phyloP scores from a whole-genome alignment of 2,329 filamentous ascomycete genomes.

The Apiospora kogelbergensis region DNA sequence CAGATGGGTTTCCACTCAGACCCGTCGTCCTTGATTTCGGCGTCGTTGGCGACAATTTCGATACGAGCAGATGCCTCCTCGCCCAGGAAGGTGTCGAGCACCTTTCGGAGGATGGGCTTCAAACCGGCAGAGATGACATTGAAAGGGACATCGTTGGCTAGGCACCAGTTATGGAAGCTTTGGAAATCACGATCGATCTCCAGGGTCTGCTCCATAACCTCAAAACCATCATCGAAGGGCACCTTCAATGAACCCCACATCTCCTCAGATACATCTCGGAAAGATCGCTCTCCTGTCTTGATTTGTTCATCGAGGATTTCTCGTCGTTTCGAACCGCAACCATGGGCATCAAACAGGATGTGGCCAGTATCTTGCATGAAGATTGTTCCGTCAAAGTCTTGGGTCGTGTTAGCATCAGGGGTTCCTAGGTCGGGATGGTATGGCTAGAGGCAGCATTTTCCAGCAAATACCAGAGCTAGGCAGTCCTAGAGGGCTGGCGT shows the following conservation, averaged over 20 bases:
- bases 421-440: neutral
- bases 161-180: constrained; percentile 64
- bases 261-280: constrained; percentile 69
- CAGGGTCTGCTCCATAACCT: constrained; percentile 60
- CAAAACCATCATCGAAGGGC: constrained; percentile 67
- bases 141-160: constrained; percentile 63
- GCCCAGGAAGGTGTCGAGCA: constrained; percentile 65
- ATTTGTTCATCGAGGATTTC: constrained; percentile 62
- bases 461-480: neutral
- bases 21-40: constrained; percentile 57
- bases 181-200: constrained; percentile 65
- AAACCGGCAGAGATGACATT: constrained; percentile 69
- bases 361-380: constrained; percentile 72
- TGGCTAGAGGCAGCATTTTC: neutral
- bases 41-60: constrained; percentile 69
- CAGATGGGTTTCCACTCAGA: constrained; percentile 65
- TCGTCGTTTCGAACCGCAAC: constrained; percentile 58
- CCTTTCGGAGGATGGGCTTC: constrained; percentile 61
- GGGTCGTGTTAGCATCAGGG: constrained; percentile 16
- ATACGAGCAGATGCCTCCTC: constrained; percentile 59
- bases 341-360: constrained; percentile 65
- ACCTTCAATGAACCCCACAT: constrained; percentile 69
- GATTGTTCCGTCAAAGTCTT: constrained; percentile 72
- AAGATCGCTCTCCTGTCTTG: constrained; percentile 63
- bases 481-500: neutral